Conservation (phyloP, 805 yeast species). For the Ogataea methanolica region DNA sequence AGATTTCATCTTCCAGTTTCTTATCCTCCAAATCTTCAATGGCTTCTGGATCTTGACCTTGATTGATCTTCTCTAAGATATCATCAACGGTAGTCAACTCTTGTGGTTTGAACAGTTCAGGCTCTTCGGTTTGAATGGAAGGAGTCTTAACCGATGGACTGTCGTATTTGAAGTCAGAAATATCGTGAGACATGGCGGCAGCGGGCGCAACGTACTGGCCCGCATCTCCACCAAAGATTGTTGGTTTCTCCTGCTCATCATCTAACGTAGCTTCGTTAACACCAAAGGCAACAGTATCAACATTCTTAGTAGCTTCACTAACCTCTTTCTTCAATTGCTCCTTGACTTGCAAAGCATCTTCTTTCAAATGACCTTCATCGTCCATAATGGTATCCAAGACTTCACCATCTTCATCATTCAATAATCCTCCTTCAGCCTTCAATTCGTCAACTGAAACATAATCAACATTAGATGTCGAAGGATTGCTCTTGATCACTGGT, state of each 20-base stretch:
- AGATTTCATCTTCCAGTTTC: slow-evolving; percentile 4
- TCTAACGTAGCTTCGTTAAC: slow-evolving; percentile 1
- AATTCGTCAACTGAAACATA: slow-evolving; percentile 32
- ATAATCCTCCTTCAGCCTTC: slow-evolving; percentile 45
- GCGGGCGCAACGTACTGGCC: slow-evolving; percentile 33
- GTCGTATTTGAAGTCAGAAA: slow-evolving; percentile 15
- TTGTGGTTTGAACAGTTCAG: slow-evolving; percentile 21
- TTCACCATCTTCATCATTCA: slow-evolving; percentile 56
- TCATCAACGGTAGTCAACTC: slow-evolving; percentile 27
- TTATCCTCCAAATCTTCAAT: slow-evolving; percentile 9
- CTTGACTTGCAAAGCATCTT: slow-evolving; percentile 35
- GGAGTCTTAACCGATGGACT: slow-evolving; percentile 8
- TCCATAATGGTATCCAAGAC: slow-evolving; percentile 50
- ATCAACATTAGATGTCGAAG: slow-evolving; percentile 20
- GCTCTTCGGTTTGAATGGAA: slow-evolving; percentile 2
- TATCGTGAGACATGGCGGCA: slow-evolving; percentile 20
- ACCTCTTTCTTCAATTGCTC: slow-evolving; percentile 13
- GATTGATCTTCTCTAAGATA: slow-evolving; percentile 28
- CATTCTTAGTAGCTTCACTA: neutral
- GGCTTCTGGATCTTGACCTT: slow-evolving; percentile 22
- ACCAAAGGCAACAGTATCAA: neutral
- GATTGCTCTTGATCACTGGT: slow-evolving; percentile 40
- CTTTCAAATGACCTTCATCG: slow-evolving; percentile 47
- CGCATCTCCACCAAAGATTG: slow-evolving; percentile 28
- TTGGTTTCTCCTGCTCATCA: slow-evolving; percentile 9